phyloP scores from a whole-genome alignment of 169 alveolate genomes.

The Cystoisospora suis region DNA sequence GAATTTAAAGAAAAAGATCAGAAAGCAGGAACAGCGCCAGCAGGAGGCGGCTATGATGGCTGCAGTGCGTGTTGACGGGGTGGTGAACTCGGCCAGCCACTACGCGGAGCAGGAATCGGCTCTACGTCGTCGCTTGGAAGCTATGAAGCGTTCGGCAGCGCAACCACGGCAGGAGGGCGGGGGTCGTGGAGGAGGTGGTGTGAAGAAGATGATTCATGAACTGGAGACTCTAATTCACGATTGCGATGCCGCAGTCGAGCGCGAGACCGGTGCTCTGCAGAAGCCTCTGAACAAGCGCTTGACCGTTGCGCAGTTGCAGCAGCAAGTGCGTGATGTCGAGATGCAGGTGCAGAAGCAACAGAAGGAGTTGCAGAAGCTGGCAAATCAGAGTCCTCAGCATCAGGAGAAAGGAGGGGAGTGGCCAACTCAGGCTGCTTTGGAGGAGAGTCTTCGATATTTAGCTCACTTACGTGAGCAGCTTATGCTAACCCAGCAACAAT shows the following conservation, averaged over 20 bases:
- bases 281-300: conserved; percentile 61
- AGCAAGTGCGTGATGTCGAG: conserved; percentile 61
- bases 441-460: conserved; percentile 58
- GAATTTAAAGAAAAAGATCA: conserved; percentile 60
- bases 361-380: conserved; percentile 49
- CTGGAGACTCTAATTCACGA: conserved; percentile 44
- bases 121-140: conserved; percentile 17
- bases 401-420: conserved; percentile 18
- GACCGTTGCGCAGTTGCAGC: conserved; percentile 66
- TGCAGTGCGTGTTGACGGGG: conserved; percentile 30
- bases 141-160: background rate
- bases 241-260: conserved; percentile 39
- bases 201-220: background rate
- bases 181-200: background rate
- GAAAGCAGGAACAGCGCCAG: conserved; percentile 65
- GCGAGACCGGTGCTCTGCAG: conserved; percentile 41
- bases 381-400: conserved; percentile 50
- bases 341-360: conserved; percentile 63
- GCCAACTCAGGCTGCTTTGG: conserved; percentile 11
- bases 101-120: conserved; percentile 29
- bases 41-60: conserved; percentile 57
- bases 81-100: background rate
- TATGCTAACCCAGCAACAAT: conserved; percentile 64
- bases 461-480: conserved; percentile 60
- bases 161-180: conserved; percentile 35